These are phyloP conservation scores for Acacia crassicarpa DNA, from an alignment of 306 rosid species.

Conservation along the genomic window DNA sequence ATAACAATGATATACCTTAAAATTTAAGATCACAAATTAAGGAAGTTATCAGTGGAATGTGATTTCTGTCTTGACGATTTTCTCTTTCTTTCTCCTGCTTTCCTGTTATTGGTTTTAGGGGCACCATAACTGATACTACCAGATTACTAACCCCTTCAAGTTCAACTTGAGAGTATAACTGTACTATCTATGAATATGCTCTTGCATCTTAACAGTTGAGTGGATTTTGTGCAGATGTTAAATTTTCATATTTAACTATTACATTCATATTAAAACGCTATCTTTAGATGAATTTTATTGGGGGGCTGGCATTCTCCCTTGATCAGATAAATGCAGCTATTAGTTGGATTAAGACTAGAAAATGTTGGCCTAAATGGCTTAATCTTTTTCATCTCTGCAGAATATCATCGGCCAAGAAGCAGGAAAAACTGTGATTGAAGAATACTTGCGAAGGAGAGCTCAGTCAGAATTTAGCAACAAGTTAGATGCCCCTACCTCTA, in stretches of 20 bases:
- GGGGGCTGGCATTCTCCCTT: conserved; percentile 10
- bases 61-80: not conserved
- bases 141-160: not conserved
- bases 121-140: not conserved
- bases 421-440: conserved; percentile 79
- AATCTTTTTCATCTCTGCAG: conserved; percentile 44
- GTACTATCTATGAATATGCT: not conserved
- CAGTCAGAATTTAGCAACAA: conserved; percentile 42
- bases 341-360: not conserved
- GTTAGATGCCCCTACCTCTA: conserved; percentile 46
- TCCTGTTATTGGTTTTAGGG: not conserved
- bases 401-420: conserved; percentile 84
- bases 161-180: not conserved
- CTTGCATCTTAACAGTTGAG: not conserved
- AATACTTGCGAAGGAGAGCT: conserved; percentile 69
- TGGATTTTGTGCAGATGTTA: not conserved
- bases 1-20: not conserved
- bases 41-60: not conserved
- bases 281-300: not conserved
- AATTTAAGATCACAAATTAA: not conserved
- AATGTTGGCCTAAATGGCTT: conserved; percentile 16
- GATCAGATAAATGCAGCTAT: not conserved
- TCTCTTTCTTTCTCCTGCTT: not conserved
- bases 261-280: not conserved
- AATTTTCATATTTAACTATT: not conserved